Evolutionary conservation across 768 basidiomycete species (phyloP).

Genomic region (Tulasnella sp.): DNA sequence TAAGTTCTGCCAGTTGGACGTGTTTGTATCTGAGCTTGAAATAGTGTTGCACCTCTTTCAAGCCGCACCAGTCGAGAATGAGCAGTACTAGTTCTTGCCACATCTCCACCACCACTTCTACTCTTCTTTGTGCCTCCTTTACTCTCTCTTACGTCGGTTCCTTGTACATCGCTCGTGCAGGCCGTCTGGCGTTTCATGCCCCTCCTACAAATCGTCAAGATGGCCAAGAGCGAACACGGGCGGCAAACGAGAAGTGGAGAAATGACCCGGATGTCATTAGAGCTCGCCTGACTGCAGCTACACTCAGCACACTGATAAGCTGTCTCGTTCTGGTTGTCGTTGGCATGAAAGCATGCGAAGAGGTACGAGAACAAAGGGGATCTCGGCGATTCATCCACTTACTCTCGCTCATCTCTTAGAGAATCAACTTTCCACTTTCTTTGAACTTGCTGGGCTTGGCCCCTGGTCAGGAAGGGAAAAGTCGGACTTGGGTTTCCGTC

Average conservation of each 20-base stretch:
- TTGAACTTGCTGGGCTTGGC: slow-evolving; percentile 10
- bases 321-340: slow-evolving; percentile 37
- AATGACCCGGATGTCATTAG: slow-evolving; percentile 78
- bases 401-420: background rate
- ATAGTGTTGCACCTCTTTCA: too few species aligned
- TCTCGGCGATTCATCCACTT: background rate
- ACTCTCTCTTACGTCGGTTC: slow-evolving; percentile 67
- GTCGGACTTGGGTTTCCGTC: slow-evolving; percentile 4
- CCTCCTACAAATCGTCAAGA: slow-evolving; percentile 22
- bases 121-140: slow-evolving; percentile 40
- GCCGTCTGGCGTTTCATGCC: slow-evolving; percentile 41
- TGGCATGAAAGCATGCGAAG: slow-evolving; percentile 14
- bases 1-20: too few species aligned
- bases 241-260: slow-evolving; percentile 44
- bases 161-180: slow-evolving; percentile 59
- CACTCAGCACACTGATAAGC: slow-evolving; percentile 46
- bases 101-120: background rate
- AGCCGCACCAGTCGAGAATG: too few species aligned
- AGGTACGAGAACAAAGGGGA: too few species aligned
- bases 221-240: slow-evolving; percentile 24
- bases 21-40: too few species aligned
- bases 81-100: slow-evolving; percentile 23
- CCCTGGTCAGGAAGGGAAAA: background rate
- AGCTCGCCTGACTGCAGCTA: slow-evolving; percentile 61
- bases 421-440: background rate